Conservation (phyloP, 192 early-diverging fungal genomes). For the Coemansia sp. region DNA sequence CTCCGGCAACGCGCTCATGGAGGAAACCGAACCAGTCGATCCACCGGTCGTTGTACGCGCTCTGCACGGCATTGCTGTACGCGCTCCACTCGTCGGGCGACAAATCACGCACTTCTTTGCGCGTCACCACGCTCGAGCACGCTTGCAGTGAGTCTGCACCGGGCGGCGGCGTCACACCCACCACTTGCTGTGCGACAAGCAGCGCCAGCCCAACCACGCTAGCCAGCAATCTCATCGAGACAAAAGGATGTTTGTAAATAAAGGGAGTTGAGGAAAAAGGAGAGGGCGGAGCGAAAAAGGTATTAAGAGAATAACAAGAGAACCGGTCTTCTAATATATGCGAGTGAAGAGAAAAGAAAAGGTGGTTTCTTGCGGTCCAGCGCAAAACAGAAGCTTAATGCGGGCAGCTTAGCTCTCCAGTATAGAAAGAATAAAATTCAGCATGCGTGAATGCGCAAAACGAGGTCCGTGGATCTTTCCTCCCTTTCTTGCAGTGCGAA, state of each 20-base stretch:
- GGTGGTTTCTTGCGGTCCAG: background rate
- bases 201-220: slow-evolving; percentile 34
- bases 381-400: background rate
- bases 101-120: slow-evolving; percentile 53
- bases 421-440: background rate
- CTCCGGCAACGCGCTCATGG: slow-evolving; percentile 28
- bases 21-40: slow-evolving; percentile 50
- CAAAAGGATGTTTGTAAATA: slow-evolving; percentile 3
- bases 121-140: slow-evolving; percentile 28
- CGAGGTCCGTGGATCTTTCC: background rate
- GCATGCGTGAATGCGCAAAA: background rate
- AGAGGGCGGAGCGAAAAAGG: background rate
- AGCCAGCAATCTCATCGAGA: slow-evolving; percentile 37
- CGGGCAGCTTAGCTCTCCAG: background rate
- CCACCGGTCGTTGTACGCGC: slow-evolving; percentile 37
- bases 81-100: slow-evolving; percentile 41
- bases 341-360: background rate
- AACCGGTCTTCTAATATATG: background rate
- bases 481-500: background rate
- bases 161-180: slow-evolving; percentile 25
- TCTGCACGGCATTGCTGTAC: slow-evolving; percentile 31
- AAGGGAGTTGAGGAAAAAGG: slow-evolving; percentile 1
- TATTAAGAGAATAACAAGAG: background rate
- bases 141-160: slow-evolving; percentile 23
- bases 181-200: slow-evolving; percentile 6